A percentile compares a stretch with the other conserved stretches of the same genome.
Evolutionary conservation across 208 protist species (phyloP).

Genomic region (Acanthamoeba quina): DNA sequence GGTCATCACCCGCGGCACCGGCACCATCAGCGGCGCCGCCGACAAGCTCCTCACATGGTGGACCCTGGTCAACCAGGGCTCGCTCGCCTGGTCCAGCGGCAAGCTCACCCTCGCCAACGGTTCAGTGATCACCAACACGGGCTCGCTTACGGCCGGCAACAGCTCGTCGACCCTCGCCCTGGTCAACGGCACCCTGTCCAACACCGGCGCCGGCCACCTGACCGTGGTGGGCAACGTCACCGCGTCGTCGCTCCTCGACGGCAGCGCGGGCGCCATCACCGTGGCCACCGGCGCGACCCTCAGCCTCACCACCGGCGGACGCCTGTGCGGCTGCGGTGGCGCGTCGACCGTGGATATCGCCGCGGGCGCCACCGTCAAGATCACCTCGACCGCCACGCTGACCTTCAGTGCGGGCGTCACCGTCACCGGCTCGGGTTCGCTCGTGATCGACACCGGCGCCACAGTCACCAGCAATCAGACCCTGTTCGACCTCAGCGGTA

Average conservation of each 20-base stretch:
- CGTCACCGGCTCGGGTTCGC: not conserved
- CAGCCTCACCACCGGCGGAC: not conserved
- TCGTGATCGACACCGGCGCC: constrained; percentile 4
- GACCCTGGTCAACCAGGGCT: constrained; percentile 57
- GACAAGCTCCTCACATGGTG: constrained; percentile 27
- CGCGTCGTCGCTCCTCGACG: not conserved
- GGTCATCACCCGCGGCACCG: not conserved
- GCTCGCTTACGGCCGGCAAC: constrained; percentile 2
- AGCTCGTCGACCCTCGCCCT: not conserved
- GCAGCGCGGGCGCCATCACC: not conserved
- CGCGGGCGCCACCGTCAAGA: not conserved
- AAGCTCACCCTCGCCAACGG: constrained; percentile 32
- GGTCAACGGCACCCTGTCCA: not conserved
- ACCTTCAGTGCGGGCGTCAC: not conserved
- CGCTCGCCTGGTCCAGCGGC: constrained; percentile 12
- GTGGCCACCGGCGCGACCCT: not conserved
- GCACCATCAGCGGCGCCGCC: constrained; percentile 2
- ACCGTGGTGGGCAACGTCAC: not conserved
- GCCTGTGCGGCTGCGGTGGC: not conserved
- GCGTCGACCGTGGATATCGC: not conserved
- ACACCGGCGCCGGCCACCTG: not conserved
- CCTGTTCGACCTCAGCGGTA: not conserved
- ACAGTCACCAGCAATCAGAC: not conserved
- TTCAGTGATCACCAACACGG: constrained; percentile 19
- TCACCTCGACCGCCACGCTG: constrained; percentile 4